Conservation (phyloP, 2,329 filamentous ascomycete genomes). For the Fusarium decemcellulare region DNA sequence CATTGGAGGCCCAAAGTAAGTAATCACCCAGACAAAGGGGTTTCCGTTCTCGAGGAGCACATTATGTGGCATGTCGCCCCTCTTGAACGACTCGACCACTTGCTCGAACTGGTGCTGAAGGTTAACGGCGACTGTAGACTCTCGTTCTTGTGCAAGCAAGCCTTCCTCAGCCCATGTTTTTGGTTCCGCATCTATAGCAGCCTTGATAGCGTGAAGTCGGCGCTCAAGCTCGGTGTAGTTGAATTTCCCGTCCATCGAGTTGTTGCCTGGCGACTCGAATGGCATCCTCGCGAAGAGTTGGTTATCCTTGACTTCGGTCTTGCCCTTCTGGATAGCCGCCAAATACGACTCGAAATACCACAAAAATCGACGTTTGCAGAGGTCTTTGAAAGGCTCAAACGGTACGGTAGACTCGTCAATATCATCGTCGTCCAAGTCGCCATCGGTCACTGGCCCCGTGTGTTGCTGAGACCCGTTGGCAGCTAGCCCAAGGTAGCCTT, state of each 20-base stretch:
- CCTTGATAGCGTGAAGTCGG: constrained; percentile 78
- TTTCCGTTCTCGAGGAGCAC: constrained; percentile 84
- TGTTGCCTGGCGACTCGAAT: constrained; percentile 79
- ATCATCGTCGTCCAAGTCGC: constrained; percentile 63
- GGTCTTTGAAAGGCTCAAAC: constrained; percentile 90
- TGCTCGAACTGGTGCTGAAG: constrained; percentile 89
- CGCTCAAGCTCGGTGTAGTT: constrained; percentile 81
- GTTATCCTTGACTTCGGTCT: constrained; percentile 73
- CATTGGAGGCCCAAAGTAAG: constrained; percentile 92
- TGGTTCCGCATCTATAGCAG: constrained; percentile 80
- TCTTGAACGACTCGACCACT: constrained; percentile 81
- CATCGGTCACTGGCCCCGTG: constrained; percentile 49
- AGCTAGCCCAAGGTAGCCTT: constrained; percentile 80
- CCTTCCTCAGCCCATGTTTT: constrained; percentile 80
- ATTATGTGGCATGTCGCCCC: constrained; percentile 79
- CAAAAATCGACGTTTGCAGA: constrained; percentile 91
- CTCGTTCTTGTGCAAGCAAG: constrained; percentile 70
- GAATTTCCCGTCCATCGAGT: constrained; percentile 90
- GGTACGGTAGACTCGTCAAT: constrained; percentile 68
- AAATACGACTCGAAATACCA: constrained; percentile 97
- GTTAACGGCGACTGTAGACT: constrained; percentile 84
- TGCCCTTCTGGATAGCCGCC: constrained; percentile 76
- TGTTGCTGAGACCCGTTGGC: constrained; percentile 60
- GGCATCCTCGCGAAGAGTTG: constrained; percentile 84
- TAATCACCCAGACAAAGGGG: constrained; percentile 90